Evolutionary conservation across 441 rosid species (phyloP).

Genomic region (Theobroma grandiflorum): DNA sequence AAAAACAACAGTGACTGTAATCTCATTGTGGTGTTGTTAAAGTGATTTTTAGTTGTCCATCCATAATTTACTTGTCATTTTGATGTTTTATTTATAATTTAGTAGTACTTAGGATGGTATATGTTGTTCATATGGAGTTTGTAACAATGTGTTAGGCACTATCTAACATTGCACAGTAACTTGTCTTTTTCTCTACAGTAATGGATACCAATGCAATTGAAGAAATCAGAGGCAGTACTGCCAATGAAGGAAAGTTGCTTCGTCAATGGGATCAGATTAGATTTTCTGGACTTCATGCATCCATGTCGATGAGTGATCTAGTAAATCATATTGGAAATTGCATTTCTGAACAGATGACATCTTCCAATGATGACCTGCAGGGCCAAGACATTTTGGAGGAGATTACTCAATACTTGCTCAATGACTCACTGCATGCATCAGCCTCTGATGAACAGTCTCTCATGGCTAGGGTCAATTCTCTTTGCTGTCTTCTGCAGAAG

Average conservation of each 20-base stretch:
- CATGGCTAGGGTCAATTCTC: slow-evolving; percentile 60
- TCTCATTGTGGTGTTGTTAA: neutral
- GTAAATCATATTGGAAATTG: slow-evolving; percentile 55
- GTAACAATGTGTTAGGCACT: neutral
- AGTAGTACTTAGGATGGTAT: neutral
- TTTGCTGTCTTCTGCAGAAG: slow-evolving; percentile 58
- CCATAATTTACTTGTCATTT: neutral
- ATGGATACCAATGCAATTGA: slow-evolving; percentile 38
- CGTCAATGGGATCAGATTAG: slow-evolving; percentile 41
- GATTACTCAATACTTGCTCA: slow-evolving; percentile 52
- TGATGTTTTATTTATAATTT: neutral
- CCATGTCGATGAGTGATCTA: slow-evolving; percentile 55
- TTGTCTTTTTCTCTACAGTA: slow-evolving; percentile 29
- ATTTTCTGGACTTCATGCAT: slow-evolving; percentile 47
- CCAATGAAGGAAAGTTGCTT: slow-evolving; percentile 25
- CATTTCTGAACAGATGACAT: slow-evolving; percentile 46
- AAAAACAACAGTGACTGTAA: neutral
- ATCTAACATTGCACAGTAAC: neutral
- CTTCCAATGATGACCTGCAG: slow-evolving; percentile 28
- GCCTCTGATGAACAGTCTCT: slow-evolving; percentile 47
- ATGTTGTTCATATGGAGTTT: neutral
- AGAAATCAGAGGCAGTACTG: slow-evolving; percentile 31
- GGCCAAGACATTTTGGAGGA: slow-evolving; percentile 44
- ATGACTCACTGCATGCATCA: slow-evolving; percentile 42
- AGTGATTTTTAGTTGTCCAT: neutral